A percentile compares a stretch with the other conserved stretches of the same genome.
These are phyloP conservation scores for Pythium folliculosum DNA, from an alignment of 352 stramenopile species.

Conservation along the genomic window DNA sequence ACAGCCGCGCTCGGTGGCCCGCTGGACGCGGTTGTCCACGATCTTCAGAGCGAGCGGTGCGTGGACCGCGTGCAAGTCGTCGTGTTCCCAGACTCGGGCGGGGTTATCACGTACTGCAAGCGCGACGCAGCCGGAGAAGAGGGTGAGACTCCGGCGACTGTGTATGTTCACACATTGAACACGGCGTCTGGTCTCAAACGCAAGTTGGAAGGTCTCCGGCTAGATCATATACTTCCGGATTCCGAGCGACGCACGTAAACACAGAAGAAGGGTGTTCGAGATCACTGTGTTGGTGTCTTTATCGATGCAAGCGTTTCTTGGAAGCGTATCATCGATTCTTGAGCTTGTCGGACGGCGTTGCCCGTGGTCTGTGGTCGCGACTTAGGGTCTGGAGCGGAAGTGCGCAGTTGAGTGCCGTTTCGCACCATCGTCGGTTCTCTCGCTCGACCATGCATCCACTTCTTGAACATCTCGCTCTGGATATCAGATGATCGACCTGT, in stretches of 20 bases:
- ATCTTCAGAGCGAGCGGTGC: conserved; percentile 45
- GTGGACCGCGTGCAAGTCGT: conserved; percentile 55
- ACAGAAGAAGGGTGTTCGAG: neutral
- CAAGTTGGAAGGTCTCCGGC: conserved; percentile 52
- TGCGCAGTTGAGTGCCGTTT: neutral
- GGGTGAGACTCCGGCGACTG: neutral
- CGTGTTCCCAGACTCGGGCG: conserved; percentile 53
- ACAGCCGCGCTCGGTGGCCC: conserved; percentile 21
- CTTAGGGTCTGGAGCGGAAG: neutral
- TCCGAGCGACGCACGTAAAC: neutral
- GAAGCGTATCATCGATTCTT: conserved; percentile 51
- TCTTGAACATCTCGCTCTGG: conserved; percentile 23
- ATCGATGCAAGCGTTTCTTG: conserved; percentile 38
- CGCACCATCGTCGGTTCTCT: neutral
- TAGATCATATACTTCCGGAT: conserved; percentile 41
- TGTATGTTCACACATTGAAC: conserved; percentile 65
- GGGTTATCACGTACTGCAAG: conserved; percentile 76
- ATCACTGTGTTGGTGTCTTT: conserved; percentile 3
- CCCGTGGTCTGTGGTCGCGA: conserved; percentile 15
- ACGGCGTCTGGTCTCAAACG: conserved; percentile 55
- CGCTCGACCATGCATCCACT: conserved; percentile 12
- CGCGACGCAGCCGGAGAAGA: neutral
- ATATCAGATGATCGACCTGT: neutral
- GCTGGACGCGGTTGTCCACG: conserved; percentile 30
- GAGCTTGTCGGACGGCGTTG: conserved; percentile 25